A percentile compares a stretch with the other conserved stretches of the same genome.
These are phyloP conservation scores for Citropsis articulata DNA, from an alignment of 345 rosid genomes.

Conservation along the genomic window DNA sequence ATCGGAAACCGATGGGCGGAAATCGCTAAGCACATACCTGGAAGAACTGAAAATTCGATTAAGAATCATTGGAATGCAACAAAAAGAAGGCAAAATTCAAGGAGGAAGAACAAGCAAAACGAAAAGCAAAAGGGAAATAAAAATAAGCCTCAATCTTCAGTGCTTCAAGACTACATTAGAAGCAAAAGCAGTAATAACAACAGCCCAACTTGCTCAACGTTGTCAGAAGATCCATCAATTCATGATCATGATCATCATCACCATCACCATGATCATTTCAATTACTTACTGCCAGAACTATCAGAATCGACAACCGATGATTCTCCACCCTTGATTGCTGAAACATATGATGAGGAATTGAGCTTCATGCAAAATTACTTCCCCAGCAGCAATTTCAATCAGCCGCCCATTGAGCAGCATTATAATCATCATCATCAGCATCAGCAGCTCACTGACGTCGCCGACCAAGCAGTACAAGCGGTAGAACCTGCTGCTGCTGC, in stretches of 20 bases:
- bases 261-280: neutral
- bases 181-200: conserved; percentile 30
- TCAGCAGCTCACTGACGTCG: neutral
- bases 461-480: conserved; percentile 14
- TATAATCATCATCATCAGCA: conserved; percentile 6
- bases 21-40: conserved; percentile 78
- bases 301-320: conserved; percentile 25
- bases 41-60: conserved; percentile 85
- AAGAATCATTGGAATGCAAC: conserved; percentile 99
- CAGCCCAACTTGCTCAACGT: conserved; percentile 31
- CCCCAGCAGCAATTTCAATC: conserved; percentile 26
- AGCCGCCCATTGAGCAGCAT: conserved; percentile 16
- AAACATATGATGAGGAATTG: conserved; percentile 61
- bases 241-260: neutral
- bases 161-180: conserved; percentile 82
- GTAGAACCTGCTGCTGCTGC: conserved; percentile 14
- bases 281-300: conserved; percentile 37
- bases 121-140: conserved; percentile 23
- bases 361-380: conserved; percentile 64
- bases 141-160: conserved; percentile 41
- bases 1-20: conserved; percentile 96
- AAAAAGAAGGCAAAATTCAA: conserved; percentile 72
- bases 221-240: conserved; percentile 31
- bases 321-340: conserved; percentile 29
- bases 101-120: conserved; percentile 51